Evolutionary conservation across 2,329 filamentous ascomycete species (phyloP).

Genomic region (Fusarium abutilonis): DNA sequence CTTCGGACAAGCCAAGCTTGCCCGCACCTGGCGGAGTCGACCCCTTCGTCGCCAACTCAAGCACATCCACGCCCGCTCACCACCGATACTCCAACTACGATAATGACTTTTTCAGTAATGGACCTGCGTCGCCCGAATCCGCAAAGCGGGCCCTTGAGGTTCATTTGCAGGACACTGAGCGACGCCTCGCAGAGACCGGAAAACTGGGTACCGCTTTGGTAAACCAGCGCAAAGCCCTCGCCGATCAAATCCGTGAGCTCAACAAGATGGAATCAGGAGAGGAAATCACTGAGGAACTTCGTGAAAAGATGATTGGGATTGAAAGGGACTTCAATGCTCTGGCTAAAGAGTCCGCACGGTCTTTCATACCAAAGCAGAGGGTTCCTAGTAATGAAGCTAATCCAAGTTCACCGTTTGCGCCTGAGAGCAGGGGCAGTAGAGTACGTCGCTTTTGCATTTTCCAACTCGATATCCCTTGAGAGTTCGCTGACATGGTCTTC

Average conservation of each 20-base stretch:
- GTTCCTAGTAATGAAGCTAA: conserved; percentile 74
- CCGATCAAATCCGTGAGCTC: conserved; percentile 84
- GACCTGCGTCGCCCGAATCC: conserved; percentile 79
- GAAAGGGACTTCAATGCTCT: conserved; percentile 97
- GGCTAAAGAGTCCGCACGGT: conserved; percentile 86
- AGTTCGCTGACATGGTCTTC: conserved; percentile 24
- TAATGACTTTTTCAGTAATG: conserved; percentile 79
- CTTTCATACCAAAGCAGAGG: conserved; percentile 86
- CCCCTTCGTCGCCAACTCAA: conserved; percentile 63
- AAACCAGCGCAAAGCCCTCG: conserved; percentile 84
- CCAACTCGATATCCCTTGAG: background rate
- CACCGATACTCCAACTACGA: conserved; percentile 88
- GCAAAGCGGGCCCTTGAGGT: conserved; percentile 89
- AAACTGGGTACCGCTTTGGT: conserved; percentile 88
- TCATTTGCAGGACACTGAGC: conserved; percentile 91
- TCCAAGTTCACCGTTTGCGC: conserved; percentile 62
- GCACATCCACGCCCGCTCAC: conserved; percentile 55
- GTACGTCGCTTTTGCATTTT: conserved; percentile 53
- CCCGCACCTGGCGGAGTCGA: conserved; percentile 56
- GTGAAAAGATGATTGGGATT: conserved; percentile 82
- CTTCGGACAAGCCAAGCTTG: conserved; percentile 56
- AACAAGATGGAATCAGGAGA: conserved; percentile 79
- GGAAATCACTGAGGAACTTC: conserved; percentile 84
- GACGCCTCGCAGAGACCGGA: conserved; percentile 89
- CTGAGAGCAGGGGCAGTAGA: conserved; percentile 62